Conservation (phyloP, 345 rosid genomes). For the Lenwebbia sp. region DNA sequence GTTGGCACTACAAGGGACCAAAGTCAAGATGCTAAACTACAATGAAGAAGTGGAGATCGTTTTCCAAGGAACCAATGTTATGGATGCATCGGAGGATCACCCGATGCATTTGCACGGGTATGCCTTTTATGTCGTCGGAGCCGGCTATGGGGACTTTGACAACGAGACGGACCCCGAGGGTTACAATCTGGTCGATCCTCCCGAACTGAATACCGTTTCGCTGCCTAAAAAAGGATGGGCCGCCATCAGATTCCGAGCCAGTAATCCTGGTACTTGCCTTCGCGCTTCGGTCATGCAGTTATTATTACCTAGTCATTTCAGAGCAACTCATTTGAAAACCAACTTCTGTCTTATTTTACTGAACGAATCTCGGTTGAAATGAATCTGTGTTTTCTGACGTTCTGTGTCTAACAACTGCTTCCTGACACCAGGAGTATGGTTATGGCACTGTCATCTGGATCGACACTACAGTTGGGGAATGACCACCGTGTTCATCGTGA, state of each 20-base stretch:
- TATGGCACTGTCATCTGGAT: slow-evolving; percentile 13
- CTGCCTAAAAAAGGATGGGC: slow-evolving; percentile 10
- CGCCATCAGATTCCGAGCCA: slow-evolving; percentile 8
- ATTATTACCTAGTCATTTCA: background rate
- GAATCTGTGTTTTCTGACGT: background rate
- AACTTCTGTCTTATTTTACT: background rate
- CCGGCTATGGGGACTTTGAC: slow-evolving; percentile 5
- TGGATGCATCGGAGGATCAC: slow-evolving; percentile 6
- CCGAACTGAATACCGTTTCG: slow-evolving; percentile 1
- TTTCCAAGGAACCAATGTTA: slow-evolving; percentile 8
- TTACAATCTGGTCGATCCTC: slow-evolving; percentile 11
- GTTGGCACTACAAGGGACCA: background rate
- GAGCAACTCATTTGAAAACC: background rate
- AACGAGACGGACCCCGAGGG: background rate
- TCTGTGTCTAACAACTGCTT: background rate
- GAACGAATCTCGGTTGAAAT: background rate
- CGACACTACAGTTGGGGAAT: slow-evolving; percentile 19
- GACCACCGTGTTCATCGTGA: slow-evolving; percentile 14
- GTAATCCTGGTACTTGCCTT: slow-evolving; percentile 9
- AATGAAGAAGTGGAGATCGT: slow-evolving; percentile 16
- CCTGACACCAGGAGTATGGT: slow-evolving; percentile 4
- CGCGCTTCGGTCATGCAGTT: background rate
- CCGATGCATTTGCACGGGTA: slow-evolving; percentile 17
- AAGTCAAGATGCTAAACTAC: slow-evolving; percentile 8
- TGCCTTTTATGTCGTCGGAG: slow-evolving; percentile 3